Base-by-base conservation (phyloP, 345 rosid genomes). In the Gossypium sturtianum region DNA sequence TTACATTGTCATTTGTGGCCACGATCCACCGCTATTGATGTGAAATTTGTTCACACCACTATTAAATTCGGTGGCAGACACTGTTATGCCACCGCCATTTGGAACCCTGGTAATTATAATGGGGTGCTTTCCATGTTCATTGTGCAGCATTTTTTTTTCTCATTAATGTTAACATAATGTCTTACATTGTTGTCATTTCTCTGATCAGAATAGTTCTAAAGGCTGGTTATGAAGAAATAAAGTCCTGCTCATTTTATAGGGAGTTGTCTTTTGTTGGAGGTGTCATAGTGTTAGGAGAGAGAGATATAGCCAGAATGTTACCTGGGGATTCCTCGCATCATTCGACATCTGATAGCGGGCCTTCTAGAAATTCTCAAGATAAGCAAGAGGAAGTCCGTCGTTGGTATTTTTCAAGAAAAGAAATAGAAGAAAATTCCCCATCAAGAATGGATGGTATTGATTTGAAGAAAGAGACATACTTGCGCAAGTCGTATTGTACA, bases 401-500 rank as follows among this genome's bases (percentile, higher is more conserved):
- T 4, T 95, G 99, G 99, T 95, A 95, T 86, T 85, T 93, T 81
- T 87, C 85, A 7, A 87, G 97, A 73, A 93, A 86, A 81, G 98
- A 95, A 78, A 90, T 95, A 51, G 99, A 95, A 76, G 98, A 95
- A 75, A 77, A 79, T 70, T 93, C 98, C n/a, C 97, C 99, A 0
- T 93, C 99, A 5, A 93, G 93, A 84, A 78, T 76, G 82, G 98
- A 95, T 84, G 87, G 85, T 63, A 89, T 95, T 69, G 98, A 95
- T 83, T 84, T 91, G 84, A 95, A 93, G 93, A 95, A 89, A 85
- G 99, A 95, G 83, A 89, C 97, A 0, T 89, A 91, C 82, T 78
- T 93, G 20, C 94, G 97, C 79, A 95, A 95, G 84, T 93, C 98
- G 8, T 95, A 95, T 81, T 95, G 99, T 81, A 95, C 99, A 11